Conservation (phyloP, 495 filamentous ascomycete genomes). For the Aspergillus incahuasiensis region DNA sequence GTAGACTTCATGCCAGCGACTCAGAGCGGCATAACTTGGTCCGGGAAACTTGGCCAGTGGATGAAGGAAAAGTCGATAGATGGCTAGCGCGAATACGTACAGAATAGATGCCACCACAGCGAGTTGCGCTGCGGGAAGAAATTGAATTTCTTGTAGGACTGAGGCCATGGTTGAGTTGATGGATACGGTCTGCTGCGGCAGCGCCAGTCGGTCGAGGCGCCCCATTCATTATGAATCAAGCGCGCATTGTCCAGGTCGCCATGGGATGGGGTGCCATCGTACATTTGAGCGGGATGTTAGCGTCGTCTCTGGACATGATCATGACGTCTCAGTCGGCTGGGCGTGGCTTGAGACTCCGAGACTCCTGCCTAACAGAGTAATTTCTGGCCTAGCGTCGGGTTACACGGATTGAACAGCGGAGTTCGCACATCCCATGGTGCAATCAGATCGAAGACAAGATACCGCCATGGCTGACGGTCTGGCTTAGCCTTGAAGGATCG, state of each 20-base stretch:
- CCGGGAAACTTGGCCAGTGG: background rate
- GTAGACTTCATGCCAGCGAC: conserved; percentile 4
- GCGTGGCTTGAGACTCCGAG: background rate
- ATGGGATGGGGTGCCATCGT: background rate
- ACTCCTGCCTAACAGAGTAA: background rate
- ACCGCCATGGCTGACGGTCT: background rate
- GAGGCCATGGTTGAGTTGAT: background rate
- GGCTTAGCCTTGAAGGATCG: background rate
- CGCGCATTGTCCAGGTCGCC: too few species aligned
- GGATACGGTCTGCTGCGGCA: too few species aligned
- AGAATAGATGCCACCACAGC: too few species aligned
- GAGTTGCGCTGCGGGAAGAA: too few species aligned
- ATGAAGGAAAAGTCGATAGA: background rate
- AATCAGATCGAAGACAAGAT: background rate
- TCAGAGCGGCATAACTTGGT: background rate
- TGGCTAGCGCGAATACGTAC: background rate
- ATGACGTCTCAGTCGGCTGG: background rate
- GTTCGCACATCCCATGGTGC: background rate
- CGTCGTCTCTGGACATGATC: background rate
- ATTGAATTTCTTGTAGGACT: too few species aligned
- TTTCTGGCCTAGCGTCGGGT: background rate
- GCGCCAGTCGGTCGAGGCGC: too few species aligned
- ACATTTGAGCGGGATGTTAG: background rate
- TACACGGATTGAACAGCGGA: background rate
- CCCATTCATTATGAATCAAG: too few species aligned